A percentile compares a stretch with the other conserved stretches of the same genome.
Conservation (phyloP, 2,329 filamentous ascomycete genomes). For the Fusarium sp. region DNA sequence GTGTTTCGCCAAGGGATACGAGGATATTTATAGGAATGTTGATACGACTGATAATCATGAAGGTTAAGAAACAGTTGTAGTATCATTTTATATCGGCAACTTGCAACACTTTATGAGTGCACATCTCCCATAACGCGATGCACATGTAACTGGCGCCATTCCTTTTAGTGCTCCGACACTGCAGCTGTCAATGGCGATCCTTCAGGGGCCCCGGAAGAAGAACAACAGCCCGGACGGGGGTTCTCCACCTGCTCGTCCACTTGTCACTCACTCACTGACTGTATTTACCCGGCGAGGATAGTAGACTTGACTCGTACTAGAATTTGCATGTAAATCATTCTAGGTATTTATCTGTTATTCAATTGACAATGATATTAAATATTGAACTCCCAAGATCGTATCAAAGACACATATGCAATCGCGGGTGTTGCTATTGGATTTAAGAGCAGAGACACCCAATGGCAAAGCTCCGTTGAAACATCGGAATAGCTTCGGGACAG, state of each 20-base stretch:
- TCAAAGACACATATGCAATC: not conserved
- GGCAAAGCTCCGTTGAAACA: constrained; percentile 33
- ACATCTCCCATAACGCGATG: constrained; percentile 4
- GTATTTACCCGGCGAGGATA: constrained; percentile 9
- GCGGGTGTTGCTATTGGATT: too few species aligned
- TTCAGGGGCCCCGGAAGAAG: constrained; percentile 29
- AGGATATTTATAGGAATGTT: constrained; percentile 3
- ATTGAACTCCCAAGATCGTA: too few species aligned
- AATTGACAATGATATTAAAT: accelerated
- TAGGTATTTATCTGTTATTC: accelerated
- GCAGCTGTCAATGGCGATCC: constrained; percentile 41
- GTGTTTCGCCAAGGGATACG: constrained; percentile 11
- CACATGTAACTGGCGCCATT: constrained; percentile 24
- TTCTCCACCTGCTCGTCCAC: not conserved
- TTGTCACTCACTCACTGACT: not conserved
- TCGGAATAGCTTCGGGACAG: constrained; percentile 32
- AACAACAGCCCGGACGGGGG: not conserved
- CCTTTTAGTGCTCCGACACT: constrained; percentile 27
- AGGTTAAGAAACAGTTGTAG: not conserved
- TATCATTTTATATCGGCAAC: not conserved
- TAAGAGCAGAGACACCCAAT: not conserved
- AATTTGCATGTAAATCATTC: not conserved
- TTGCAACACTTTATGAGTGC: not conserved
- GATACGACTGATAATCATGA: not conserved
- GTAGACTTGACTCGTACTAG: not conserved